Evolutionary conservation across 495 filamentous ascomycete species (phyloP), one percentile per base, ranked within the genome.

Genomic region (Daldinia concentrica): DNA sequence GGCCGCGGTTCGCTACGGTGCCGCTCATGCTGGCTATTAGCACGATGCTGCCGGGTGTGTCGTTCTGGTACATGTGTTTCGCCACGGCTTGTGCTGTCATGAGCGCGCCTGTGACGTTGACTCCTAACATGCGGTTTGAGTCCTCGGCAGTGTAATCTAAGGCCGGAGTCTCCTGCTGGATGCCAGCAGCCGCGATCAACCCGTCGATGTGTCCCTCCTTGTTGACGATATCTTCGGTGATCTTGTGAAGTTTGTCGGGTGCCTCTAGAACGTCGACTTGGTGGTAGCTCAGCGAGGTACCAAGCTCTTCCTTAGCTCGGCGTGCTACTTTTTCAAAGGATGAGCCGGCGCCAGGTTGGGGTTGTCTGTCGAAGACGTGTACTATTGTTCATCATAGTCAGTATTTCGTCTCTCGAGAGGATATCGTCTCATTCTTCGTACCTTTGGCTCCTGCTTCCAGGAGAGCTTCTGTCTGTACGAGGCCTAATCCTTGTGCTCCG

Each of bases 1-100:
- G 52, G 27, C 79, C 89, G 58, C 86, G 76, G 75, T 95, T 96
- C 15, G 93, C 93, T 62, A 96, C 84, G 6, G 89, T 88, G 11
- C 90, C 93, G 74, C 89, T 92, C 93, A 95, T 95, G 66, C 86
- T 90, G 8, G 89, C 93, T 63, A 95, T 90, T 48, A 95, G 75
- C 45, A 91, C 85, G 56, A 95, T 87, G 50, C 89, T 92, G 5
- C 92, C 92, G 41, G 79, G 81, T 17, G 74, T 74, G 36, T 79
- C 81, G 55, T 82, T 72, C 79, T 86, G 83, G 73, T 92, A 86
- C 91, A 95, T 94, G 79, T 93, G 87, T 29, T 85, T 85, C 0
- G 92, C 91, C 2, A 89, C 91, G 1, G 91, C 91, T 72, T 92
- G 91, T 26, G 92, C 91, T 1, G 90, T 90, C 85, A 92, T 90